Conservation (phyloP, 2,329 filamentous ascomycete species). For the Trichoderma brevicompactum region DNA sequence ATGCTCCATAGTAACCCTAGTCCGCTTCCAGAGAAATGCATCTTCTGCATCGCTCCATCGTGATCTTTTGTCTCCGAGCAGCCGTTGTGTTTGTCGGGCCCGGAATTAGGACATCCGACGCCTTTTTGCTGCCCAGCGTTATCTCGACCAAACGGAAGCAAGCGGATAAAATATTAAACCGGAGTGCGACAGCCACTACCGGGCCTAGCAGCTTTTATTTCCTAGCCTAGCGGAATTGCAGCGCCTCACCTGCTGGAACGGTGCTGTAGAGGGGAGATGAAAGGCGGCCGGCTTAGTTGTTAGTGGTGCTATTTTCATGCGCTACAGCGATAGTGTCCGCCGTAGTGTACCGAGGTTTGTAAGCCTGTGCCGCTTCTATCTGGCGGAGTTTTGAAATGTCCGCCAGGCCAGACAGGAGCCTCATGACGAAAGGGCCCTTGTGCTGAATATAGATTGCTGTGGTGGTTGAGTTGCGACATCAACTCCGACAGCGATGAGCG, state of each 20-base stretch:
- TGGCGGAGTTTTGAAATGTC: slow-evolving; percentile 23
- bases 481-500: slow-evolving; percentile 11
- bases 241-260: neutral
- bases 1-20: too few relatives aligned
- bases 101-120: too few relatives aligned
- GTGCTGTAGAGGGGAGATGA: neutral
- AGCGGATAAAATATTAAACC: slow-evolving; percentile 22
- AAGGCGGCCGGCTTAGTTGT: neutral
- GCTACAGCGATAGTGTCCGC: neutral
- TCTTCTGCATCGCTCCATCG: too few relatives aligned
- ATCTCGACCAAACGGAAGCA: slow-evolving; percentile 14
- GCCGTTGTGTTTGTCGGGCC: too few relatives aligned
- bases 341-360: slow-evolving; percentile 8
- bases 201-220: neutral
- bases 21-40: too few relatives aligned
- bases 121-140: neutral
- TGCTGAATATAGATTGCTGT: neutral
- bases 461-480: neutral
- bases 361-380: neutral
- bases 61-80: too few relatives aligned
- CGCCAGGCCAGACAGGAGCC: neutral
- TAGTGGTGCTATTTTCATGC: neutral
- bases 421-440: neutral
- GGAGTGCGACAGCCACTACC: slow-evolving; percentile 7
- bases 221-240: slow-evolving; percentile 1